Base-by-base conservation (phyloP, 805 yeast genomes). In the Ogataea glucozyma region DNA sequence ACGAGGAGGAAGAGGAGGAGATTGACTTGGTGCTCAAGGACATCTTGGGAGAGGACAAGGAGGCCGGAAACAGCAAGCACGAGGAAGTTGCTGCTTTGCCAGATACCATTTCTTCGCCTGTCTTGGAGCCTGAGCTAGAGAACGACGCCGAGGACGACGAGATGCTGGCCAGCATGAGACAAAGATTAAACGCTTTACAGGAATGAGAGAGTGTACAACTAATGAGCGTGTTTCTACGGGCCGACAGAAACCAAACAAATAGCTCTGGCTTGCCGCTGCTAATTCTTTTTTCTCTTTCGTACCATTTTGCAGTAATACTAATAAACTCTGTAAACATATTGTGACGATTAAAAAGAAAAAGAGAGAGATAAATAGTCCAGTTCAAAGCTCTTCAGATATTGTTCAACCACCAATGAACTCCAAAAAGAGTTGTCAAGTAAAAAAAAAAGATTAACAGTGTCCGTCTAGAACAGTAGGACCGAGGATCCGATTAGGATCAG, bases 111-210 rank as follows among this genome's bases (percentile, higher is more conserved):
- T 38, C 44, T 10, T 42, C 52, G 14, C 57, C 59, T 18, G 53
- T 44, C 11, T 27, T 39, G 31, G 53, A 50, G 31, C 60, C 55
- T 3, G 58, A 50, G 34, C 9, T 14, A 14, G 56, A 55, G 18
- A 39, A 38, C 12, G 82, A 67, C 37, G 85, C 75, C 14, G 90
- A 83, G 29, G 91, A 88, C 46, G 85, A 81, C 49, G 83, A 78
- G 46, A 79, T 87, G 56, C 69, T 91, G 41, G 79, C 79, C 51
- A 89, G 84, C 53, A 91, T 93, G 97, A 76, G 96, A 53, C 91
- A 90, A 59, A 72, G 98, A 46, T 72, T 91, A 35, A 81, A 74
- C 55, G 97, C 97, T 0, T 67, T 91, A 47, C 97, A 91, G 60
- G 76, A 74, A 41, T 79, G 38, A 22, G 24, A 22, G 24, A 22